Base-by-base conservation (phyloP, 139 green algal genomes). In the Chlorella sorokiniana region DNA sequence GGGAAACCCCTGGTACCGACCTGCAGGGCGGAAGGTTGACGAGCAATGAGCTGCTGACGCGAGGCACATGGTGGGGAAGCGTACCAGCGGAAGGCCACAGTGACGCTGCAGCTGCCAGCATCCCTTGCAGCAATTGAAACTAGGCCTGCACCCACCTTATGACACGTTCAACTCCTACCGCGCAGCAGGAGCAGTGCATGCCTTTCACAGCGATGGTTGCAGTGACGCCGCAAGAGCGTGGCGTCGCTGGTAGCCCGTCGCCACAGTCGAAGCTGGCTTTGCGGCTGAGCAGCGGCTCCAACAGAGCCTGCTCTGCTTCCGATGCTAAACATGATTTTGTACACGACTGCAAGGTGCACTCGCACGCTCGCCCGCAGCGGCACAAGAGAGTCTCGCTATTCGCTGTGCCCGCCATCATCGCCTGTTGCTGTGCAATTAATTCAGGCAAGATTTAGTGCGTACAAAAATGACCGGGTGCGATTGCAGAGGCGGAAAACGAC, bases 151-250 rank as follows among this genome's bases (percentile, higher is more conserved):
- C 89, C 22, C 78, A 86, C 79, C 82, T 54, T 35, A 98, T 88
- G 35, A 93, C 93, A 33, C 72, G 86, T 76, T 97, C 93, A 9
- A 97, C 93, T 9, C 91, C 90, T 1, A 90, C 85, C 0, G 91
- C 92, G 89, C 94, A 98, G 33, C 88, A 92, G 25, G 91, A 91
- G 81, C 94, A 98, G 73, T 96, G 95, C 94, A 98, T 98, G 67
- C 90, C 94, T 29, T 76, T 68, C 1, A 98, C 87, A 4, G 85
- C 88, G 4, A 79, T 8, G 38, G 52, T 51, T 4, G 72, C 72
- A 5, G 68, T 45, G 23, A 79, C 22, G 61, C 29, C n/a, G 61
- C 61, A 22, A n/a, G n/a, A n/a, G 22, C 61, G 45, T 16, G 69
- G 71, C 71, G 48, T 67, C 48, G 18, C 33, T 29, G 51, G 11